A percentile compares a stretch with the other conserved stretches of the same genome.
phyloP scores from a whole-genome alignment of 208 protist species.

The Trypanosomatidae sp. region DNA sequence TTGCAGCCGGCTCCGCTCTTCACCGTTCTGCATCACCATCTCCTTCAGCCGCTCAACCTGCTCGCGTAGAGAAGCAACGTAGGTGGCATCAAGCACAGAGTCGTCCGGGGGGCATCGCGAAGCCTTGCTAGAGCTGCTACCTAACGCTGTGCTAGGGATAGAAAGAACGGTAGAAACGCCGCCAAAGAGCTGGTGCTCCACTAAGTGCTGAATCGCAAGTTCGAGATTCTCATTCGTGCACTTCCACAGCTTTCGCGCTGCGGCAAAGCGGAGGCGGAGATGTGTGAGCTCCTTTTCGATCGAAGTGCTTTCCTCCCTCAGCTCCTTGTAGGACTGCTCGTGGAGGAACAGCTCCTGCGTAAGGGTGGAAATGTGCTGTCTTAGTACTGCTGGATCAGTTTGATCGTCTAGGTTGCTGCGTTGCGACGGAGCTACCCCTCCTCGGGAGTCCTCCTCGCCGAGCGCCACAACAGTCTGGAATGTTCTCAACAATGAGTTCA shows the following conservation, averaged over 20 bases:
- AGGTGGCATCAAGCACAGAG: slow-evolving; percentile 16
- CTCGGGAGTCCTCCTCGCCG: slow-evolving; percentile 18
- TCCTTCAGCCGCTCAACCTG: slow-evolving; percentile 37
- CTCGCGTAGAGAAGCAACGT: slow-evolving; percentile 33
- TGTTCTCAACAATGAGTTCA: slow-evolving; percentile 31
- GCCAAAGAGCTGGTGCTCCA: slow-evolving; percentile 23
- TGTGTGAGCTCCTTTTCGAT: slow-evolving; percentile 36
- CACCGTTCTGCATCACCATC: slow-evolving; percentile 28
- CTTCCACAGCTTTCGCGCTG: slow-evolving; percentile 34
- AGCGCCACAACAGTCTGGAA: slow-evolving; percentile 42
- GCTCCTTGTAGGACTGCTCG: slow-evolving; percentile 22
- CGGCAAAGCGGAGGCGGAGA: slow-evolving; percentile 24
- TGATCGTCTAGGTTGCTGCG: background rate
- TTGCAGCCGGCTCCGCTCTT: slow-evolving; percentile 25
- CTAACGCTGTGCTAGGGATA: background rate
- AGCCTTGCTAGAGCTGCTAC: background rate
- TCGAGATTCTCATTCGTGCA: slow-evolving; percentile 26
- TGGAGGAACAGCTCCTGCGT: slow-evolving; percentile 17
- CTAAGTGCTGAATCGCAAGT: slow-evolving; percentile 30
- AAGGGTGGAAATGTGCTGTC: slow-evolving; percentile 16
- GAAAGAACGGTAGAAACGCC: background rate
- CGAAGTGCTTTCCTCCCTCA: slow-evolving; percentile 33
- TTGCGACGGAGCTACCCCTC: background rate
- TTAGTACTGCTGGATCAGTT: slow-evolving; percentile 13
- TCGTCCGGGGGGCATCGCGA: background rate